phyloP scores from a whole-genome alignment of 345 rosid genomes.

The Heritiera littoralis region DNA sequence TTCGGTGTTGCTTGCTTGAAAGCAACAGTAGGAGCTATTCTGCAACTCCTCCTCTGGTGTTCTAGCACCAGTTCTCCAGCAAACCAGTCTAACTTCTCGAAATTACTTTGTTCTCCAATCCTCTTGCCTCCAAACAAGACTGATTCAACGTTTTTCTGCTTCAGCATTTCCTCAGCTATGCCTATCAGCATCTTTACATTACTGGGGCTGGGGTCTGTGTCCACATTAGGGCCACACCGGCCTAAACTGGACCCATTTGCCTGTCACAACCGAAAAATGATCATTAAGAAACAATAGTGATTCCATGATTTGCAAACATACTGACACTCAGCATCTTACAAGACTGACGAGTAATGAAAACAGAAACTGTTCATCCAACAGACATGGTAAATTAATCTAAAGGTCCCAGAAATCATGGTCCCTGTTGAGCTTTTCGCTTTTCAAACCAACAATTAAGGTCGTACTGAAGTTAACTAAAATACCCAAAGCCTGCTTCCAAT shows the following conservation, averaged over 20 bases:
- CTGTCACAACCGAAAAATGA: slow-evolving; percentile 35
- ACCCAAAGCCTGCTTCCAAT: neutral
- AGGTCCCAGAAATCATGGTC: slow-evolving; percentile 12
- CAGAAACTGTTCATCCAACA: neutral
- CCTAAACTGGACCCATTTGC: slow-evolving; percentile 81
- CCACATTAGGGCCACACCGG: slow-evolving; percentile 60
- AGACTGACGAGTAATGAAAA: neutral
- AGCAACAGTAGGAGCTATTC: slow-evolving; percentile 97
- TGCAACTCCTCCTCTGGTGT: slow-evolving; percentile 87
- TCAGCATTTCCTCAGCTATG: slow-evolving; percentile 87
- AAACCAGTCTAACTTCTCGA: slow-evolving; percentile 85
- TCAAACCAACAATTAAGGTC: slow-evolving; percentile 2
- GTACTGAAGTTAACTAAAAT: neutral
- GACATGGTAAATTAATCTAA: neutral
- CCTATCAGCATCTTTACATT: slow-evolving; percentile 74
- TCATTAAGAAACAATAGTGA: neutral
- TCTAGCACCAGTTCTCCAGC: slow-evolving; percentile 85
- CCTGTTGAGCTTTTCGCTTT: neutral
- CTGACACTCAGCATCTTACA: neutral
- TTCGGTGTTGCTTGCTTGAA: slow-evolving; percentile 73
- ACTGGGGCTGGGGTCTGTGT: slow-evolving; percentile 64
- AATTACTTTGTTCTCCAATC: slow-evolving; percentile 70
- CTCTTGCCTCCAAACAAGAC: slow-evolving; percentile 86
- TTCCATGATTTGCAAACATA: slow-evolving; percentile 1
- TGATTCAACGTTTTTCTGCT: slow-evolving; percentile 94